Conservation (phyloP, 805 yeast genomes). For the Wickerhamiella nectarea region DNA sequence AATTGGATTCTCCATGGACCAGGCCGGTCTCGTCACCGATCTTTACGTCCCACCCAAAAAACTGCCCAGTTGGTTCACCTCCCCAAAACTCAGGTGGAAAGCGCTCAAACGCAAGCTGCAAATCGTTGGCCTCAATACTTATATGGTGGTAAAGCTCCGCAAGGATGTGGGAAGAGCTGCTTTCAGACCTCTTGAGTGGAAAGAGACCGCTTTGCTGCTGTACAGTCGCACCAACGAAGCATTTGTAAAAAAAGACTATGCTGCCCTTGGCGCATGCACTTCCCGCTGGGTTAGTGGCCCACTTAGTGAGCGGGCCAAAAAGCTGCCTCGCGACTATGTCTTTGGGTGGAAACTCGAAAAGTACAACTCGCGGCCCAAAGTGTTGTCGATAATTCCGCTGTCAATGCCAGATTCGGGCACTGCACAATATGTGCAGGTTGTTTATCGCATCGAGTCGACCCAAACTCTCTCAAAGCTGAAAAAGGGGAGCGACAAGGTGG, state of each 20-base stretch:
- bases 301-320: constrained; percentile 35
- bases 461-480: constrained; percentile 43
- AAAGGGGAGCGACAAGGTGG: constrained; percentile 33
- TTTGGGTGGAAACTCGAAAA: constrained; percentile 68
- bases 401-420: constrained; percentile 44
- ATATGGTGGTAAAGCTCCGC: constrained; percentile 21
- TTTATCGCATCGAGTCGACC: constrained; percentile 47
- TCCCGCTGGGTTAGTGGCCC: constrained; percentile 55
- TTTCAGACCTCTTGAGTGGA: constrained; percentile 52
- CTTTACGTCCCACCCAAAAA: constrained; percentile 29
- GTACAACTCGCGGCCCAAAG: constrained; percentile 57
- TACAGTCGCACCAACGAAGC: constrained; percentile 70
- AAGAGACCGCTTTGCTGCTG: constrained; percentile 65
- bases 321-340: constrained; percentile 43
- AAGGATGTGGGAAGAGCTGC: constrained; percentile 18
- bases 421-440: constrained; percentile 40
- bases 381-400: constrained; percentile 55
- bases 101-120: constrained; percentile 19
- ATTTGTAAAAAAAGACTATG: constrained; percentile 49
- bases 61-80: constrained; percentile 19
- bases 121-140: constrained; percentile 19
- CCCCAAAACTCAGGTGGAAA: constrained; percentile 19
- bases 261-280: constrained; percentile 32
- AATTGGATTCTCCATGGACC: constrained; percentile 19
- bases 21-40: constrained; percentile 21